Evolutionary conservation across 257 asterid species (phyloP).

Genomic region (Solanum lycopersicoides): DNA sequence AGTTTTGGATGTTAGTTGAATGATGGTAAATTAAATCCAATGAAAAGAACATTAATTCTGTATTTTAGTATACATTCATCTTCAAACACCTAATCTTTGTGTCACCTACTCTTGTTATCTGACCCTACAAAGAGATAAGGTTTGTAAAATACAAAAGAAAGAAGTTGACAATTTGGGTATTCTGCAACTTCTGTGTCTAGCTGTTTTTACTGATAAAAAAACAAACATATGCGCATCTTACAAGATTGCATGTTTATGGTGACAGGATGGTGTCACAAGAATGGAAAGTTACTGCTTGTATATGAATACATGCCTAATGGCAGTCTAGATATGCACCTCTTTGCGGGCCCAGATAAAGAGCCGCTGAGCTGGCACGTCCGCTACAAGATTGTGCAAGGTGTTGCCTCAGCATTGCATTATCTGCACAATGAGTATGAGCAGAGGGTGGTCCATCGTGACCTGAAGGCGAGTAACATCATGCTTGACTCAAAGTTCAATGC

Average conservation of each 20-base stretch:
- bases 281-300: constrained; percentile 63
- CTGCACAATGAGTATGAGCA: constrained; percentile 85
- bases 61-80: neutral
- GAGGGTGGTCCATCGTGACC: constrained; percentile 74
- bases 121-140: neutral
- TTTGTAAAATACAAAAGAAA: neutral
- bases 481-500: constrained; percentile 72
- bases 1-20: neutral
- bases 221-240: neutral
- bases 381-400: constrained; percentile 54
- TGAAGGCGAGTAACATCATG: constrained; percentile 91
- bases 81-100: neutral
- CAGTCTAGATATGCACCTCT: constrained; percentile 74
- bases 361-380: constrained; percentile 58
- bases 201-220: neutral
- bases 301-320: constrained; percentile 95
- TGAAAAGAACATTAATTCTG: neutral
- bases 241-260: neutral
- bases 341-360: constrained; percentile 25
- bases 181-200: neutral
- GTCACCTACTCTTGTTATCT: neutral
- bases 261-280: constrained; percentile 93
- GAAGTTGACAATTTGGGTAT: neutral
- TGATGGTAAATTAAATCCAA: neutral
- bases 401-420: constrained; percentile 78